Evolutionary conservation across 352 stramenopile genomes (phyloP).

Genomic region (Discostella stelligera): DNA sequence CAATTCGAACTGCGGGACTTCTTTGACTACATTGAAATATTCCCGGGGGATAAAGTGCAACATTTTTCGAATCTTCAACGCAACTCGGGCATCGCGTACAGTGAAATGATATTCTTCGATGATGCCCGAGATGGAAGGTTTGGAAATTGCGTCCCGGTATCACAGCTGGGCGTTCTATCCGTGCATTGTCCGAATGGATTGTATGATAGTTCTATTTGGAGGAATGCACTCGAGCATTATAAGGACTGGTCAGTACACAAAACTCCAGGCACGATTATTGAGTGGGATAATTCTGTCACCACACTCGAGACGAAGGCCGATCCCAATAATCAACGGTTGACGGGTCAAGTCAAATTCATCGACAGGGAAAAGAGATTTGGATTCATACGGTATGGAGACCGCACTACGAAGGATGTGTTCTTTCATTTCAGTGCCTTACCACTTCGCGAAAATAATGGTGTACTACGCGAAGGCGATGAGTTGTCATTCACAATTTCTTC

Average conservation of each 20-base stretch:
- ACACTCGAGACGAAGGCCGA: constrained; percentile 12
- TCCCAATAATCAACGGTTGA: constrained; percentile 30
- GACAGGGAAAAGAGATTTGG: constrained; percentile 62
- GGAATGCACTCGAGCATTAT: constrained; percentile 52
- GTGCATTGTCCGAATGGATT: constrained; percentile 74
- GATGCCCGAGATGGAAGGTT: constrained; percentile 67
- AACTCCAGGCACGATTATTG: constrained; percentile 61
- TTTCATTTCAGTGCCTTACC: constrained; percentile 65
- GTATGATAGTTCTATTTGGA: constrained; percentile 56
- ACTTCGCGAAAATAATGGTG: constrained; percentile 19
- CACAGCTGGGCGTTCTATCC: constrained; percentile 64
- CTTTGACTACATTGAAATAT: constrained; percentile 74
- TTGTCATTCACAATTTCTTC: constrained; percentile 36
- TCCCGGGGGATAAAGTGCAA: constrained; percentile 65
- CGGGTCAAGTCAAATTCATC: constrained; percentile 55
- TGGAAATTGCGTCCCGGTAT: constrained; percentile 72
- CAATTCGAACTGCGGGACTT: constrained; percentile 61
- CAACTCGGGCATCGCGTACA: constrained; percentile 46
- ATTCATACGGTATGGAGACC: constrained; percentile 57
- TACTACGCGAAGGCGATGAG: constrained; percentile 52
- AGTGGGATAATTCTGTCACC: constrained; percentile 60
- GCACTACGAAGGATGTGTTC: constrained; percentile 57
- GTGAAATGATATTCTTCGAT: constrained; percentile 82
- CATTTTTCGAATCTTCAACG: constrained; percentile 70
- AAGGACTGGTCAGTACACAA: constrained; percentile 44